Base-by-base conservation (phyloP, 129 eudicot species). In the Calendula officinalis region DNA sequence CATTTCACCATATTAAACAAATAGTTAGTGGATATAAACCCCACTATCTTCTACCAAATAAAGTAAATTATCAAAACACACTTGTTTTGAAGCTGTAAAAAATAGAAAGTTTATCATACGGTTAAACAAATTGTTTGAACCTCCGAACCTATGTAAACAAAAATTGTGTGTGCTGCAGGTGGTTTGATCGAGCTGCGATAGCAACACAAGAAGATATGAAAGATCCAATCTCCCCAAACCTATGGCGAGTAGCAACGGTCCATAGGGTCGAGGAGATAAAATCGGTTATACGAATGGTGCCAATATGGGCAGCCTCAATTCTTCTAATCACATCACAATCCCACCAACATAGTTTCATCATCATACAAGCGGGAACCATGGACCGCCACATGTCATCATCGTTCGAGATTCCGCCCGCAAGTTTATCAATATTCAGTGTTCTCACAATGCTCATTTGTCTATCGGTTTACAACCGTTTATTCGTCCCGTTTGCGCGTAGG, bases 361-460 rank as follows among this genome's bases (percentile, higher is more conserved):
- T 88, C 72, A 75, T 72, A 37, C 98, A 91, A 75, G 98, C 98
- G 12, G 86, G 98, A n/a, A 82, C 74, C 75, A 91, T 91, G 98
- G 72, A 91, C 62, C 86, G 98, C 1, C 96, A 87, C 75, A 65
- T 91, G 36, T 80, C 96, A 4, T 79, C 81, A 9, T 81, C 96
- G 3, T 91, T 91, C 6, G 73, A 87, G 72, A 91, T 91, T 6
- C 98, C 98, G 46, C 96, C 98, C 0, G 96, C 96, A 11, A 82
- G 78, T 50, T 6, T 91, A 64, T 69, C 94, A 1, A 70, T 91
- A 57, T 91, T 91, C 50, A 51, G 86, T 34, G 69, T 80, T 30
- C 64, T 85, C 33, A 85, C 95, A 1, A 72, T 88, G 75, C 78
- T 91, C 34, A 34, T 72, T 3, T 77, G 88, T 44, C 91, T 91